Evolutionary conservation across 1,284 basidiomycete genomes (phyloP).

Genomic region (Quambalaria eucalypti): DNA sequence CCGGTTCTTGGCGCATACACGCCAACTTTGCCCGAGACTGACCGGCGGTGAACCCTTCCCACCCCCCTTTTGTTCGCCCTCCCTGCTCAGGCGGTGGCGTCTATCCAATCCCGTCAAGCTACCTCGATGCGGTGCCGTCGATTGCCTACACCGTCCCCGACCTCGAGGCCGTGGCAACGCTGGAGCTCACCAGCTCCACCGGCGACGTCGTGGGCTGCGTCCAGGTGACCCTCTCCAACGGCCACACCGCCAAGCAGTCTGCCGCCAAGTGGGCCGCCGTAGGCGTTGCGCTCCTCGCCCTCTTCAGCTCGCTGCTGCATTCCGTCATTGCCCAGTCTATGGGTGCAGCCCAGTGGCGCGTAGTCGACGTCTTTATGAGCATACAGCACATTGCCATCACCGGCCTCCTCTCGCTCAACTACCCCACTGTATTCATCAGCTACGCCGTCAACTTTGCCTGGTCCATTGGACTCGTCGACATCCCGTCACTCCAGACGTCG

Average conservation of each 20-base stretch:
- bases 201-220: conserved; percentile 73
- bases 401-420: conserved; percentile 72
- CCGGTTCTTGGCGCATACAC: background rate
- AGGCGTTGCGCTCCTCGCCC: conserved; percentile 60
- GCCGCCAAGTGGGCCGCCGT: conserved; percentile 71
- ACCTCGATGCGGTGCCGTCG: conserved; percentile 57
- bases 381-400: conserved; percentile 72
- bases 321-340: conserved; percentile 51
- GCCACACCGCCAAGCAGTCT: conserved; percentile 67
- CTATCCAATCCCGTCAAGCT: conserved; percentile 59
- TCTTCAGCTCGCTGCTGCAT: conserved; percentile 62
- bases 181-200: conserved; percentile 62
- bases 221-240: conserved; percentile 82
- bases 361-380: conserved; percentile 71
- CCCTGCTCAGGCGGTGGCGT: conserved; percentile 55
- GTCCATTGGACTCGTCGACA: conserved; percentile 71
- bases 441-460: conserved; percentile 80
- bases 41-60: no score
- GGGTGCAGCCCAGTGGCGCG: conserved; percentile 52
- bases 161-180: conserved; percentile 76
- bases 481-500: conserved; percentile 61
- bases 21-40: no score
- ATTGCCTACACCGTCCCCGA: conserved; percentile 84
- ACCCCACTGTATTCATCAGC: conserved; percentile 68
- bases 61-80: conserved; percentile 2